These are phyloP conservation scores for Xanthoparmelia taractica DNA, from an alignment of 495 filamentous ascomycete species.

Conservation along the genomic window DNA sequence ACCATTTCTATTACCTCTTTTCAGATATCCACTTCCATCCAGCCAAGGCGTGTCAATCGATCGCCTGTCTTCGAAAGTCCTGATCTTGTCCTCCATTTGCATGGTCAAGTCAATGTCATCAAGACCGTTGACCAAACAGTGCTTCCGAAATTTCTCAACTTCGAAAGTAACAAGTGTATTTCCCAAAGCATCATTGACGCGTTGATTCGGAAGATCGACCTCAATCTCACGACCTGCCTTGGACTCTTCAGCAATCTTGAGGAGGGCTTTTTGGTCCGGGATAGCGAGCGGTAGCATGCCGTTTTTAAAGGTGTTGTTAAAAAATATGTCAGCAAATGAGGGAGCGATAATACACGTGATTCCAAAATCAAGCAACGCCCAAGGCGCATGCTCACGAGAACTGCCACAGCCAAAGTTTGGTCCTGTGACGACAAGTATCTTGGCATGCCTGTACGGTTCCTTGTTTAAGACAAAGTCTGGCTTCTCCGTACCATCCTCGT, in stretches of 20 bases:
- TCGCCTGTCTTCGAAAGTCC: conserved; percentile 68
- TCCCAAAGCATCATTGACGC: conserved; percentile 68
- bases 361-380: conserved; percentile 94
- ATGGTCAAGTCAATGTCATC: conserved; percentile 96
- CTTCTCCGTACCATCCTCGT: conserved; percentile 60
- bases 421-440: conserved; percentile 90
- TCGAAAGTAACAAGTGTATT: conserved; percentile 69
- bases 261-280: conserved; percentile 54
- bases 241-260: conserved; percentile 70
- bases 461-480: conserved; percentile 83
- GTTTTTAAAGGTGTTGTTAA: conserved; percentile 99
- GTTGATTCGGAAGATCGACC: conserved; percentile 80
- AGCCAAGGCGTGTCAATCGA: conserved; percentile 81
- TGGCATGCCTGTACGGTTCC: conserved; percentile 73
- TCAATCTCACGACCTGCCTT: conserved; percentile 78
- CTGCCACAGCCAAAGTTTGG: conserved; percentile 94
- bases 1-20: conserved; percentile 54
- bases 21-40: conserved; percentile 80
- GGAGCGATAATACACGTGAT: conserved; percentile 91
- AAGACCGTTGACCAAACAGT: conserved; percentile 89
- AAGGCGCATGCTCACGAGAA: conserved; percentile 91
- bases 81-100: conserved; percentile 84
- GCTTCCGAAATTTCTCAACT: conserved; percentile 84
- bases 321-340: conserved; percentile 94
- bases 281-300: conserved; percentile 91